Evolutionary conservation across 768 basidiomycete genomes (phyloP), one percentile per base, ranked within the genome.

Genomic region (Rhizopogon salebrosus): DNA sequence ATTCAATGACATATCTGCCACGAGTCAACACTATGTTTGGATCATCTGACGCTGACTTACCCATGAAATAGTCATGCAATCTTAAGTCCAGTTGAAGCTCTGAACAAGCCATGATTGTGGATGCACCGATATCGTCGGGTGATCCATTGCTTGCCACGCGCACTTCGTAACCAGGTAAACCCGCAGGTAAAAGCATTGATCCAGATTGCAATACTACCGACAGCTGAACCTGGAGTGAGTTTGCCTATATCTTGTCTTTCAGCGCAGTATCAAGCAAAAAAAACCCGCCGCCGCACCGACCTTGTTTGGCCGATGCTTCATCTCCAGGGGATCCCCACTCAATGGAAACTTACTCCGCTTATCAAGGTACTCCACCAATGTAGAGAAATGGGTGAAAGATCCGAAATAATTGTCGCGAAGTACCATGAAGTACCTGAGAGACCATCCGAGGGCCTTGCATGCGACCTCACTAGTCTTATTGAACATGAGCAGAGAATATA

Each of bases 401-500:
- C 95, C 95, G 46, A 98, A 83, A 68, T 98, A 98, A 68, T 98
- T 98, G 62, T 95, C 92, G 41, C 88, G 84, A 53, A 97, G 63
- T 37, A 87, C 82, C 83, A 98, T 89, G 58, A 95, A 77, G 62
- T 92, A 85, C 35, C 94, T 83, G 54, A 95, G 80, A 2, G 84
- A 84, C 95, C 95, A 97, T 22, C 93, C 95, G 49, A 92, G 71
- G 1, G 77, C 73, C 64, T 87, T 89, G 70, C 85, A 87, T 8
- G 80, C 71, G 31, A 84, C 63, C 31, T 83, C 76, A 6, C 69
- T 61, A 0, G 71, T 62, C 89, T 90, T 55, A 26, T 31, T 48
- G 46, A 42, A 41, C 31, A 51, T 51, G 7, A 57, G 35, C 23
- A 31, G 48, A 24, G 4, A 34, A 42, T 23, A 23, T 1, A 3